Percentiles rank a stretch among this genome's conserved stretches.
Conservation (phyloP, 2,329 filamentous ascomycete species). For the Colletotrichum graminicola region DNA sequence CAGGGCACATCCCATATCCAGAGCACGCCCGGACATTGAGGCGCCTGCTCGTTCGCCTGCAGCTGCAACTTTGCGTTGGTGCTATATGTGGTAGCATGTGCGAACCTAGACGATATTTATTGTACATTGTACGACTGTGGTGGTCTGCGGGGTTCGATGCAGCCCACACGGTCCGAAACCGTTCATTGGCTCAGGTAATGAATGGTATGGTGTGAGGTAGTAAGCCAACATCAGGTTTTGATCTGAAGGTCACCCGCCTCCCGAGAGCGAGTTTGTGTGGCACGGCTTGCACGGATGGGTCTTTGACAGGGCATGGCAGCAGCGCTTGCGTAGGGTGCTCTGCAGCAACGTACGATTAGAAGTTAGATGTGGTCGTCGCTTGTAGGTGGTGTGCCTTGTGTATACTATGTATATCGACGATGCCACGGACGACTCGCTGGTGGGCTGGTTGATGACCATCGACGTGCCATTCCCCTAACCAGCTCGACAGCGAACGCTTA, state of each 20-base stretch:
- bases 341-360: constrained; percentile 8
- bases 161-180: not conserved
- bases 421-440: not conserved
- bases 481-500: not conserved
- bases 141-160: constrained; percentile 31
- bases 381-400: too few relatives aligned
- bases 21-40: not conserved
- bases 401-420: not conserved
- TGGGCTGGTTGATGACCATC: not conserved
- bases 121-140: not conserved
- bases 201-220: not conserved
- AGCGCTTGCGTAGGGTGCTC: not conserved
- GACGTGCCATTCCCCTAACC: not conserved
- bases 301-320: not conserved
- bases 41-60: constrained; percentile 1
- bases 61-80: not conserved
- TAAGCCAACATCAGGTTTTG: constrained; percentile 28
- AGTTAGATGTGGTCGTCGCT: not conserved
- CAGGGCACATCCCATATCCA: not conserved
- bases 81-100: too few relatives aligned
- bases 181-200: constrained; percentile 14
- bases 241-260: constrained; percentile 2
- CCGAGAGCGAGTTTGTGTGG: not conserved
- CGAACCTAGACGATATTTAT: not conserved
- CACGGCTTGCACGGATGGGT: not conserved